Conservation (phyloP, 2,329 filamentous ascomycete genomes). For the Exophiala sp. region DNA sequence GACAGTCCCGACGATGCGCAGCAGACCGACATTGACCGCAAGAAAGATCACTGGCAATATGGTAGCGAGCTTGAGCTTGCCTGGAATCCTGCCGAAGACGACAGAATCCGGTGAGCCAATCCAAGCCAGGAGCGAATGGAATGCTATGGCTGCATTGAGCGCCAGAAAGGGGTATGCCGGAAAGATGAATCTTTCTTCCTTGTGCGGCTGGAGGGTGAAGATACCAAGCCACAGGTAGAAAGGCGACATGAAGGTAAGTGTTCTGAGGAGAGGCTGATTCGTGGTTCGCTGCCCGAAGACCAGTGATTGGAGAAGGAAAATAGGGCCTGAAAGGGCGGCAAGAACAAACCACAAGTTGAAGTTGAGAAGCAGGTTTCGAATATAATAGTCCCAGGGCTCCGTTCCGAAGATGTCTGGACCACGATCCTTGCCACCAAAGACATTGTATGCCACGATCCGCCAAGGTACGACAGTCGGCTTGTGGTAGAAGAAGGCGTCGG, state of each 20-base stretch:
- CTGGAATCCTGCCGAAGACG: slow-evolving; percentile 69
- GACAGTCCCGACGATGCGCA: slow-evolving; percentile 72
- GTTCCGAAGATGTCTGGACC: slow-evolving; percentile 93
- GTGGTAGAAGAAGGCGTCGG: slow-evolving; percentile 84
- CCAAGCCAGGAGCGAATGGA: slow-evolving; percentile 75
- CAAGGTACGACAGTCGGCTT: slow-evolving; percentile 73
- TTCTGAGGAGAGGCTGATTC: slow-evolving; percentile 68
- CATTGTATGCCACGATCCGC: slow-evolving; percentile 95
- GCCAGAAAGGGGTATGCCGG: slow-evolving; percentile 88
- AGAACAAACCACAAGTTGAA: slow-evolving; percentile 94
- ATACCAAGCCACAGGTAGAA: slow-evolving; percentile 95
- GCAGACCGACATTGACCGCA: slow-evolving; percentile 63
- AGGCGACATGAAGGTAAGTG: slow-evolving; percentile 72
- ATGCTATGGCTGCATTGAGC: slow-evolving; percentile 78
- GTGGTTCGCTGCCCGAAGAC: slow-evolving; percentile 57
- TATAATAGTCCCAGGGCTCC: slow-evolving; percentile 95
- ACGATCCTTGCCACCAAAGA: slow-evolving; percentile 72
- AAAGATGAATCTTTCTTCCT: slow-evolving; percentile 99
- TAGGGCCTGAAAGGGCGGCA: slow-evolving; percentile 68
- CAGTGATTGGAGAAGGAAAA: slow-evolving; percentile 70
- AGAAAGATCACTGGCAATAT: slow-evolving; percentile 49
- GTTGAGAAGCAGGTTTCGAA: slow-evolving; percentile 85
- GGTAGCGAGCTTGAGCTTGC: slow-evolving; percentile 63
- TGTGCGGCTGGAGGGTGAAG: slow-evolving; percentile 90
- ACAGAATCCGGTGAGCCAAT: slow-evolving; percentile 68